phyloP scores from a whole-genome alignment of 768 basidiomycete species.

The Termitomyces heimii region DNA sequence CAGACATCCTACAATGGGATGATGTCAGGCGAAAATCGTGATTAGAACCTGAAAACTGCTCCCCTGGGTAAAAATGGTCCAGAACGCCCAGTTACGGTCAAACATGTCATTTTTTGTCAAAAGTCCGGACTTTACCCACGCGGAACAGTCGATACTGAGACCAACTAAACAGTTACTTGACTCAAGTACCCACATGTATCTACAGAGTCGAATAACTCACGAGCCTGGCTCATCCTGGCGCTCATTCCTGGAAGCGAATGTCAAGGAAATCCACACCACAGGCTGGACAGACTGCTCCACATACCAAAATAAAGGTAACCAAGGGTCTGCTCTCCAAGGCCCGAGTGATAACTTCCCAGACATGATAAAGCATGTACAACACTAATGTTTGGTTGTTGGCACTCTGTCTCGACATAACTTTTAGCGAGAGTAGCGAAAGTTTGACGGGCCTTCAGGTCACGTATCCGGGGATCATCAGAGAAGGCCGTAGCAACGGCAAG shows the following conservation, averaged over 20 bases:
- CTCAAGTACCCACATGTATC: background rate
- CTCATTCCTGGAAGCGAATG: slow-evolving; percentile 39
- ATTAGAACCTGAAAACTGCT: background rate
- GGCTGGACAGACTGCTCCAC: background rate
- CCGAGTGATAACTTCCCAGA: slow-evolving; percentile 39
- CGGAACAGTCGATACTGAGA: slow-evolving; percentile 48
- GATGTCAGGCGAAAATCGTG: background rate
- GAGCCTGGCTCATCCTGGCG: slow-evolving; percentile 51
- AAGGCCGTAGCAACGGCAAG: slow-evolving; percentile 40
- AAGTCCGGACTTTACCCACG: slow-evolving; percentile 47
- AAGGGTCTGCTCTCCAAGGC: slow-evolving; percentile 40
- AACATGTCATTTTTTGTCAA: slow-evolving; percentile 47
- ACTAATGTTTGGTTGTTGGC: slow-evolving; percentile 37
- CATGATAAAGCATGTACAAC: slow-evolving; percentile 37
- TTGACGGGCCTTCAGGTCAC: slow-evolving; percentile 35
- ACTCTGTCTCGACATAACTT: slow-evolving; percentile 40
- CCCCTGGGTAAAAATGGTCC: slow-evolving; percentile 53
- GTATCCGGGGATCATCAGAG: slow-evolving; percentile 36
- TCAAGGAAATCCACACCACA: slow-evolving; percentile 4
- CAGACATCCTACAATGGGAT: slow-evolving; percentile 41
- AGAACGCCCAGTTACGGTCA: slow-evolving; percentile 56
- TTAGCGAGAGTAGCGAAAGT: slow-evolving; percentile 38
- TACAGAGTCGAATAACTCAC: slow-evolving; percentile 29
- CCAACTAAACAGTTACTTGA: slow-evolving; percentile 35
- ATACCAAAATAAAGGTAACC: slow-evolving; percentile 45